These are phyloP conservation scores for Suhomyces sp. DNA, from an alignment of 805 yeast genomes.

Conservation along the genomic window DNA sequence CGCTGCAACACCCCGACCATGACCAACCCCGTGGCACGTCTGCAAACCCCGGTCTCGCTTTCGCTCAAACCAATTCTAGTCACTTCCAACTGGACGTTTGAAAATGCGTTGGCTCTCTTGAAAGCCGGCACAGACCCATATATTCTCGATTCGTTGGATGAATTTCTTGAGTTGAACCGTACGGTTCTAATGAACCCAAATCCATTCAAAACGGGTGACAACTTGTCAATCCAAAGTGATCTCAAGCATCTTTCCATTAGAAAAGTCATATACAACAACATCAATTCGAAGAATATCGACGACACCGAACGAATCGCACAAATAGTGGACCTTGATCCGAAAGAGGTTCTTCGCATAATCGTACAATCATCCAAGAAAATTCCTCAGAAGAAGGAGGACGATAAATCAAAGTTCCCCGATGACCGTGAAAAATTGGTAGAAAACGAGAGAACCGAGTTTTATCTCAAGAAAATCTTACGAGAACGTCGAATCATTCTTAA, in stretches of 20 bases:
- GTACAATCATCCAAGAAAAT: constrained; percentile 37
- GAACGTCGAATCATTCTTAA: constrained; percentile 54
- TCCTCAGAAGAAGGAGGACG: constrained; percentile 30
- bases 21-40: too few relatives aligned
- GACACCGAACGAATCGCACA: constrained; percentile 43
- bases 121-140: constrained; percentile 29
- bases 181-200: constrained; percentile 29
- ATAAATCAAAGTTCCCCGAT: constrained; percentile 33
- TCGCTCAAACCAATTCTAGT: constrained; percentile 34
- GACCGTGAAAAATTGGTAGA: constrained; percentile 32
- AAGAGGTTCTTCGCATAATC: constrained; percentile 52
- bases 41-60: too few relatives aligned
- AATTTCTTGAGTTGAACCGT: constrained; percentile 35
- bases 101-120: constrained; percentile 35
- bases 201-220: constrained; percentile 24
- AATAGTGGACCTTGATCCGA: constrained; percentile 36
- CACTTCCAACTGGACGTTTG: constrained; percentile 41
- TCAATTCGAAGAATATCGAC: constrained; percentile 32
- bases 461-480: constrained; percentile 40
- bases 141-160: constrained; percentile 38
- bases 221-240: constrained; percentile 2
- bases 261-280: constrained; percentile 36
- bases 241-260: constrained; percentile 39
- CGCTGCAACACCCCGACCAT: too few relatives aligned
- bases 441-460: constrained; percentile 30